Evolutionary conservation across 306 rosid genomes (phyloP), one percentile per base, ranked within the genome.

Genomic region (Casuarina cunninghamiana): DNA sequence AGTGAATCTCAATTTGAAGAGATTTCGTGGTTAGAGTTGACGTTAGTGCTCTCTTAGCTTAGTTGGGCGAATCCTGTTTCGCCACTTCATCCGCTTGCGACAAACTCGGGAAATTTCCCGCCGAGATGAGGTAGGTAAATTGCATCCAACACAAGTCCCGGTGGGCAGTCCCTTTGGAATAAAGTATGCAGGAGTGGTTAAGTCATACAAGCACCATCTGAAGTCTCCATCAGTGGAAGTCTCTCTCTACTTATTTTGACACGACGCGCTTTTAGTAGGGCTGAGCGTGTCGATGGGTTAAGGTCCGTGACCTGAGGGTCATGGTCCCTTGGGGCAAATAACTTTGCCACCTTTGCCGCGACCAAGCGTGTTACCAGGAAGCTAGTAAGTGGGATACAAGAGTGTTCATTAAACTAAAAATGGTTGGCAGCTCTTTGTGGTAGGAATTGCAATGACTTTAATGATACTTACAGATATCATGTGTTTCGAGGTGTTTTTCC

Each of bases 201-300:
- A 37, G 65, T 55, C n/a, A 8, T 10, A 61, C 61, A 19, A 54
- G 37, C 48, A 49, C 12, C 39, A 9, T 7, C 1, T 26, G 32
- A 26, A 26, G 79, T 83, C 85, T 1, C 69, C 37, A 54, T 82
- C 88, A 76, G n/a, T 6, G 41, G 5, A 48, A 76, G 62, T 48
- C 3, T 60, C 19, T 10, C 78, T 39, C 78, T 41, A 2, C 74
- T 21, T 17, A 80, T 75, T 72, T 61, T n/a, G 70, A 74, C 46
- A 43, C 26, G 45, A 9, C 46, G 37, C 44, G 42, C 32, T 26
- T 26, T 10, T 53, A n/a, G 41, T 1, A n/a, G 10, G 39, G 16
- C 57, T 55, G 39, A 57, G 39, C 39, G 9, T 65, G 53, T 13
- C 38, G 32, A 26, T 26, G 32, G 32, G 32, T 26, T 26, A 1